A percentile compares a stretch with the other conserved stretches of the same genome.
Evolutionary conservation across 2,329 filamentous ascomycete species (phyloP).

Genomic region (Tolypocladium ovalisporum): DNA sequence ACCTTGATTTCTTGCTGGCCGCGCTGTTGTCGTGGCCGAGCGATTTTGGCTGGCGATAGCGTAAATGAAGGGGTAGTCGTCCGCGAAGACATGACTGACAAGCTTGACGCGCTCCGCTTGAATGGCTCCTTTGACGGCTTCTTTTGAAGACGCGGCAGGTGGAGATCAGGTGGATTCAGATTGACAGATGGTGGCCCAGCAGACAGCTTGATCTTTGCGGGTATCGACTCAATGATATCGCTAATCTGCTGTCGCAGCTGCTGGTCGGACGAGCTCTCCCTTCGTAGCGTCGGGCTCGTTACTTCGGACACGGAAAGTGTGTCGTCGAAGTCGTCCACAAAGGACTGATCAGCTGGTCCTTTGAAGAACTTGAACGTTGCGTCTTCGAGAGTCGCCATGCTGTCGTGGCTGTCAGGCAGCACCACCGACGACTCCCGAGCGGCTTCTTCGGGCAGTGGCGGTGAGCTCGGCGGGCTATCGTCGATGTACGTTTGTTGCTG

Average conservation of each 20-base stretch:
- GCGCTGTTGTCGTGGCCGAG: slow-evolving; percentile 34
- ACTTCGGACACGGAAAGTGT: slow-evolving; percentile 21
- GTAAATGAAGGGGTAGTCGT: slow-evolving; percentile 58
- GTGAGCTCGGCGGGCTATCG: slow-evolving; percentile 38
- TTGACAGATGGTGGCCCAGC: slow-evolving; percentile 39
- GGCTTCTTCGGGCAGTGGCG: slow-evolving; percentile 18
- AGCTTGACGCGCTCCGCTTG: slow-evolving; percentile 37
- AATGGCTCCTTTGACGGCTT: slow-evolving; percentile 31
- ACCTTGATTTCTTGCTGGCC: slow-evolving; percentile 71
- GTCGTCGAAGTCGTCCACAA: slow-evolving; percentile 36
- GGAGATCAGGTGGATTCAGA: slow-evolving; percentile 48
- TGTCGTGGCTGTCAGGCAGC: slow-evolving; percentile 34
- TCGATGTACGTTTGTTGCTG: slow-evolving; percentile 23
- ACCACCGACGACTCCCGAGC: slow-evolving; percentile 21
- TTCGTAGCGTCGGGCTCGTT: slow-evolving; percentile 11
- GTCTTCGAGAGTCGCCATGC: slow-evolving; percentile 28
- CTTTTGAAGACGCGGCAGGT: slow-evolving; percentile 34
- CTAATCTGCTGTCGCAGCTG: slow-evolving; percentile 72
- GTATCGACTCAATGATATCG: slow-evolving; percentile 66
- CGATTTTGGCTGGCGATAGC: slow-evolving; percentile 50
- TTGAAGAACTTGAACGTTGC: slow-evolving; percentile 25
- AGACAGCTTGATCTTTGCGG: slow-evolving; percentile 66
- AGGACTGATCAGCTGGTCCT: slow-evolving; percentile 31
- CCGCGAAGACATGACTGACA: slow-evolving; percentile 43
- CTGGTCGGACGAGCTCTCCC: slow-evolving; percentile 41